Conservation (phyloP, 305 asterid genomes). For the Fraxinus angustifolia region DNA sequence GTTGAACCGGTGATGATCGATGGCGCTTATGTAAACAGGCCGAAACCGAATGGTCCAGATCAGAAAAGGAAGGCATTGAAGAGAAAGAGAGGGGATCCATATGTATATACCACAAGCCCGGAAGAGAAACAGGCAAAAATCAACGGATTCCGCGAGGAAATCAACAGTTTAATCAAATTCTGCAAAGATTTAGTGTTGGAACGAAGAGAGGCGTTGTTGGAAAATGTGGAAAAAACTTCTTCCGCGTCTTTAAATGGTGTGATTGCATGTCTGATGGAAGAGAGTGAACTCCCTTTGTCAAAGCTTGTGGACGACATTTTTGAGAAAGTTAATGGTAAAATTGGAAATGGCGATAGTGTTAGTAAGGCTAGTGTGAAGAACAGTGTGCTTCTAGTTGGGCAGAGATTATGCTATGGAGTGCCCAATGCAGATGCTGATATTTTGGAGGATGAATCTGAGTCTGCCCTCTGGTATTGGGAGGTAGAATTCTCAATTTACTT, state of each 20-base stretch:
- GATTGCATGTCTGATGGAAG: constrained; percentile 77
- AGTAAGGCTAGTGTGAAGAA: constrained; percentile 66
- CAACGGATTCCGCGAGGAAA: constrained; percentile 36
- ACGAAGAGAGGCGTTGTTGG: constrained; percentile 31
- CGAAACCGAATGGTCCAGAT: constrained; percentile 14
- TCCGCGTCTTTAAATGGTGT: constrained; percentile 33
- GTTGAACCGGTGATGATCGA: constrained; percentile 34
- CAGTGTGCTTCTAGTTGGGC: constrained; percentile 65
- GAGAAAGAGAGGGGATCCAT: constrained; percentile 44
- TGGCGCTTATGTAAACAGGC: constrained; percentile 24
- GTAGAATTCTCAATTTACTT: constrained; percentile 26
- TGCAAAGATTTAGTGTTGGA: constrained; percentile 32
- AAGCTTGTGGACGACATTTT: constrained; percentile 62
- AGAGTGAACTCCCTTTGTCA: constrained; percentile 67
- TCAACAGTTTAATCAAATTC: constrained; percentile 41
- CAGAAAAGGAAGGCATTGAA: constrained; percentile 36
- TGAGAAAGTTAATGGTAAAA: constrained; percentile 43
- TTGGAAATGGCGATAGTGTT: constrained; percentile 34
- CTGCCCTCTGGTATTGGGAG: constrained; percentile 97
- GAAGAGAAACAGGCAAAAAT: constrained; percentile 48
- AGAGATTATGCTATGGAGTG: constrained; percentile 65
- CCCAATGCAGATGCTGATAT: constrained; percentile 66
- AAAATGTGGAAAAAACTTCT: constrained; percentile 25
- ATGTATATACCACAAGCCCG: constrained; percentile 15
- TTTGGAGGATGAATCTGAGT: constrained; percentile 74